These are phyloP conservation scores for Colletotrichum caudatum DNA, from an alignment of 2,329 filamentous ascomycete species.

Conservation along the genomic window DNA sequence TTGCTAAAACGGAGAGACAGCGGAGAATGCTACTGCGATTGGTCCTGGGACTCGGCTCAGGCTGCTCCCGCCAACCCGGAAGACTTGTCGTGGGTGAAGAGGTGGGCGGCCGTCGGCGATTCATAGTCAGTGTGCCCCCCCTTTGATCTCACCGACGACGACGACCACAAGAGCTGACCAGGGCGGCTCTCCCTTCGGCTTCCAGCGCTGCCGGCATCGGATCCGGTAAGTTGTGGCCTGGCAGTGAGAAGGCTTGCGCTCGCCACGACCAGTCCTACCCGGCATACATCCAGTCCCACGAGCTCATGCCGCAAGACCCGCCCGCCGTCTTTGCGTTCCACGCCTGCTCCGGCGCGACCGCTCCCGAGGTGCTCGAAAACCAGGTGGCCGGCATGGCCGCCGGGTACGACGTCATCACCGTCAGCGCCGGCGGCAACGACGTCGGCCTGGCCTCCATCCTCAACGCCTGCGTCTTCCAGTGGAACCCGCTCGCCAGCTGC, in stretches of 20 bases:
- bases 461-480: conserved; percentile 44
- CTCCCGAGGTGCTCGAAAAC: conserved; percentile 45
- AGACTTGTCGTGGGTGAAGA: conserved; percentile 47
- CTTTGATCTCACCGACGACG: no score
- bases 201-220: conserved; percentile 6
- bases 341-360: conserved; percentile 47
- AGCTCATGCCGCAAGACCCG: conserved; percentile 43
- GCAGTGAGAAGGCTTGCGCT: conserved; percentile 43
- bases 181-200: no score
- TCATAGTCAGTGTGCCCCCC: conserved; percentile 44
- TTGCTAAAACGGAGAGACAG: not conserved
- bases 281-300: conserved; percentile 42
- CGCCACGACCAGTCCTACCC: conserved; percentile 49
- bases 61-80: not conserved
- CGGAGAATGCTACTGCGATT: not conserved
- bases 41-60: not conserved
- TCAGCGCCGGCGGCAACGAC: conserved; percentile 55
- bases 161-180: not conserved
- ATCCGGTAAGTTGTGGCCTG: not conserved
- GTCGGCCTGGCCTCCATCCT: conserved; percentile 48
- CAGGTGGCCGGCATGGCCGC: conserved; percentile 45
- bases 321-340: conserved; percentile 47
- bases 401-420: conserved; percentile 49
- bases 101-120: conserved; percentile 53
- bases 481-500: conserved; percentile 37